phyloP scores from a whole-genome alignment of 164 flowering plant genomes.

The Aristolochia californica region DNA sequence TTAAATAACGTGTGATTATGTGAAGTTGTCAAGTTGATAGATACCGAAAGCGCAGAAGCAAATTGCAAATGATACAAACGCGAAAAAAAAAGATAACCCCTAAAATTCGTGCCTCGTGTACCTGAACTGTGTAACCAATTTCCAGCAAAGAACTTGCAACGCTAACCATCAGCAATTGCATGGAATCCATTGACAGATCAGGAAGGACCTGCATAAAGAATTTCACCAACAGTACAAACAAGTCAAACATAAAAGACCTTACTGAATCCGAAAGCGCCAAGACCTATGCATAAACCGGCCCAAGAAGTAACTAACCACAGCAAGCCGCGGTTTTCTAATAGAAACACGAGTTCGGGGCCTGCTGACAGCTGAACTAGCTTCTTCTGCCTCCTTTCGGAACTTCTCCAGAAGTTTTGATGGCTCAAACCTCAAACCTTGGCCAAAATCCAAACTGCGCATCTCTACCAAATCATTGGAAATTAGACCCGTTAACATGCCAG shows the following conservation, averaged over 20 bases:
- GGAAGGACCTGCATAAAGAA: conserved; percentile 62
- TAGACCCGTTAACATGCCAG: conserved; percentile 5
- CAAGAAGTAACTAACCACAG: conserved; percentile 51
- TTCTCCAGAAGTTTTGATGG: conserved; percentile 42
- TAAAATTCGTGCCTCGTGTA: conserved; percentile 20
- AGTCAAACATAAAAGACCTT: not conserved
- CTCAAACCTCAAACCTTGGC: conserved; percentile 57
- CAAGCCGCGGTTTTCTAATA: conserved; percentile 71
- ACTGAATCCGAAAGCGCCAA: not conserved
- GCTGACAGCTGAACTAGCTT: conserved; percentile 17
- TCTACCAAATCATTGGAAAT: conserved; percentile 30
- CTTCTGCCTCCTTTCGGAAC: conserved; percentile 38
- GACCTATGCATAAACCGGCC: not conserved
- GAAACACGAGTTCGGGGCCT: conserved; percentile 38
- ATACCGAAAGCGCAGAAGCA: no score
- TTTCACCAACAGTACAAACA: conserved; percentile 2
- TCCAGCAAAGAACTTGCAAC: conserved; percentile 63
- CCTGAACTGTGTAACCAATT: conserved; percentile 81
- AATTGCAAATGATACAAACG: no score
- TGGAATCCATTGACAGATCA: conserved; percentile 61
- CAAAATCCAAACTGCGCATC: conserved; percentile 50
- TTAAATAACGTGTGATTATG: no score
- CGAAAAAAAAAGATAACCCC: not conserved
- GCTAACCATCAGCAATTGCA: conserved; percentile 69
- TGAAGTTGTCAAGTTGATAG: no score